phyloP scores from a whole-genome alignment of 495 filamentous ascomycete species.

The Schizothecium vesticola region DNA sequence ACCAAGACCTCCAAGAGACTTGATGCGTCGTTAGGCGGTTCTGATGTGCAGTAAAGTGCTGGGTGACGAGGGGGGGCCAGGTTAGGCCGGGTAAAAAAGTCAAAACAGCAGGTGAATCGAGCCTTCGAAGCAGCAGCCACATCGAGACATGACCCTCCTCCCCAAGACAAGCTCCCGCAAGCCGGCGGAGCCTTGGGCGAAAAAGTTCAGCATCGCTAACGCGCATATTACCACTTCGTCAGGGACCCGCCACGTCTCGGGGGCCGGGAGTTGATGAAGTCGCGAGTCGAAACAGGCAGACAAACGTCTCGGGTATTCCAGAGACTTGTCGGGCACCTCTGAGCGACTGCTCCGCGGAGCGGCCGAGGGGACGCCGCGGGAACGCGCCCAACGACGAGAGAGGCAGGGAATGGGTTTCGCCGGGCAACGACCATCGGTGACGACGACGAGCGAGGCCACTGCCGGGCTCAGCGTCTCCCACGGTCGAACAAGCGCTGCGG shows the following conservation, averaged over 20 bases:
- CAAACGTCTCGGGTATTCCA: not conserved
- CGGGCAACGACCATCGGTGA: not conserved
- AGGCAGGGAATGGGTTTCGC: not conserved
- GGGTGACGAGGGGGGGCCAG: not conserved
- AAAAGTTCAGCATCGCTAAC: not conserved
- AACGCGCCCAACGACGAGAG: not conserved
- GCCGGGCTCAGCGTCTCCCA: not conserved
- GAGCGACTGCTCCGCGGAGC: not conserved
- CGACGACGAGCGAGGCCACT: not conserved
- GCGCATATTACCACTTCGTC: not conserved
- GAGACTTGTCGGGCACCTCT: not conserved
- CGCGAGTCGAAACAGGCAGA: not conserved
- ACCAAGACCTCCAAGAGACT: not conserved
- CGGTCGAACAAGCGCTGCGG: not conserved
- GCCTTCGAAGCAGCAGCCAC: not conserved
- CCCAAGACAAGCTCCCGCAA: not conserved
- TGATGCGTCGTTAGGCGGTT: not conserved
- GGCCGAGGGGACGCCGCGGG: not conserved
- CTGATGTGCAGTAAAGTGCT: constrained; percentile 9
- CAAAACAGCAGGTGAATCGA: constrained; percentile 16
- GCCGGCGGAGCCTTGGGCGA: not conserved
- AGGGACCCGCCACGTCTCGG: not conserved
- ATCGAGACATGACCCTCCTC: constrained; percentile 9
- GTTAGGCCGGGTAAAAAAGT: not conserved
- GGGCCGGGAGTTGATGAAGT: not conserved